Conservation (phyloP, 2,329 filamentous ascomycete species). For the Colletotrichum eremochloae region DNA sequence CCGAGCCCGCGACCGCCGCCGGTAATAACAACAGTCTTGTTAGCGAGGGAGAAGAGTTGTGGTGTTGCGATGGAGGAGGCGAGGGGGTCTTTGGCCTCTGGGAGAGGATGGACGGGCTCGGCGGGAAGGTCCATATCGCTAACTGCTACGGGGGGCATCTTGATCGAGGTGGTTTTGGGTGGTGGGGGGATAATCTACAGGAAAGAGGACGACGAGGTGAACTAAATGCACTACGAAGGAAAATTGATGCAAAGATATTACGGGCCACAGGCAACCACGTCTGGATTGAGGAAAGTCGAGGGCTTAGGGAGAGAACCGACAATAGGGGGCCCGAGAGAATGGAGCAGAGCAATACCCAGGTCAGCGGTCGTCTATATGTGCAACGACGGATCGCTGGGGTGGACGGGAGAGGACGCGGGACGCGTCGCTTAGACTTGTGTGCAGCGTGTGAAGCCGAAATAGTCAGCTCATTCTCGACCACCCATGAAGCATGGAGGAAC, state of each 20-base stretch:
- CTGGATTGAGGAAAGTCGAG: neutral
- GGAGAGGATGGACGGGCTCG: constrained; percentile 43
- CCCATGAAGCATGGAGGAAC: neutral
- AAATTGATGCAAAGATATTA: neutral
- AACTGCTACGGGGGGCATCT: constrained; percentile 46
- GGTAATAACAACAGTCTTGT: constrained; percentile 62
- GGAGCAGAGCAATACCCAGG: constrained; percentile 12
- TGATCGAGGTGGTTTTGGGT: neutral
- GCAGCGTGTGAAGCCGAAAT: constrained; percentile 17
- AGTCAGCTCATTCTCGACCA: constrained; percentile 4
- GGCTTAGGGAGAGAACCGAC: neutral
- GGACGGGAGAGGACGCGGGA: constrained; percentile 10
- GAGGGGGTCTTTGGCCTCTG: constrained; percentile 51
- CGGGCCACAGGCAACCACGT: neutral
- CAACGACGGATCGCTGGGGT: constrained; percentile 7
- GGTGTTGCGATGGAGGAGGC: constrained; percentile 46
- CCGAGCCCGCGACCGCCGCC: constrained; percentile 65
- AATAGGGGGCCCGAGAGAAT: neutral
- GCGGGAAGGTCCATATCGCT: constrained; percentile 49
- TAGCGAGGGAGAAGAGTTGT: constrained; percentile 60
- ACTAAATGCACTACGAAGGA: constrained; percentile 2
- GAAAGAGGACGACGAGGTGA: neutral
- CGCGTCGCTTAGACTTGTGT: constrained; percentile 38
- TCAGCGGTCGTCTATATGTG: constrained; percentile 25
- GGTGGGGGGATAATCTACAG: constrained; percentile 13